phyloP scores from a whole-genome alignment of 805 yeast genomes.

The Starmerella scarabaei region DNA sequence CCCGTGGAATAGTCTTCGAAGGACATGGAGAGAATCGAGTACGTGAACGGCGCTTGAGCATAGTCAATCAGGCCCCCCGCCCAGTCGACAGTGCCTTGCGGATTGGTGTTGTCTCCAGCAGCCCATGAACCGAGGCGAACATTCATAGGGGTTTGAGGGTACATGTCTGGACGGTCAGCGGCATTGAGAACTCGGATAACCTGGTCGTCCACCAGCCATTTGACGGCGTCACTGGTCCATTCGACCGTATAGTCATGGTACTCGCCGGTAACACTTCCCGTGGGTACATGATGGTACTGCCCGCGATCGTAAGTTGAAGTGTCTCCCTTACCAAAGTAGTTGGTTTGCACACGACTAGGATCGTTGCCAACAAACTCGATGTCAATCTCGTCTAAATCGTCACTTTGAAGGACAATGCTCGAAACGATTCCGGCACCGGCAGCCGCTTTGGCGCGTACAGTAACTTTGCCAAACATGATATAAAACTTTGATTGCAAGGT shows the following conservation, averaged over 20 bases:
- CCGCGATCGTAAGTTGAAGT: conserved; percentile 73
- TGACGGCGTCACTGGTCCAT: conserved; percentile 55
- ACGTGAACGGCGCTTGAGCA: conserved; percentile 36
- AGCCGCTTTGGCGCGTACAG: conserved; percentile 58
- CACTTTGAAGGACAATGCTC: conserved; percentile 66
- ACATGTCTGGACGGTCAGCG: conserved; percentile 42
- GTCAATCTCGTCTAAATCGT: conserved; percentile 83
- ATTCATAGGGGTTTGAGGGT: conserved; percentile 82
- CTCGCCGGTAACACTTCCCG: conserved; percentile 38
- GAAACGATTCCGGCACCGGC: conserved; percentile 70
- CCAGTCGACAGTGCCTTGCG: conserved; percentile 55
- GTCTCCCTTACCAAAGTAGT: conserved; percentile 67
- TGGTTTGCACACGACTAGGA: conserved; percentile 54
- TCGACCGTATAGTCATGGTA: conserved; percentile 74
- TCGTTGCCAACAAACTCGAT: conserved; percentile 81
- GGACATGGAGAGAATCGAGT: conserved; percentile 45
- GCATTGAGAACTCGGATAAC: conserved; percentile 50
- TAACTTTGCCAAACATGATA: conserved; percentile 80
- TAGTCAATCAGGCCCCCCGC: conserved; percentile 54
- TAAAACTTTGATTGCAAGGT: conserved; percentile 35
- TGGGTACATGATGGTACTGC: conserved; percentile 42
- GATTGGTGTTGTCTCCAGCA: conserved; percentile 36
- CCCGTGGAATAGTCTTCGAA: conserved; percentile 50
- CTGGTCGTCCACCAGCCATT: conserved; percentile 63
- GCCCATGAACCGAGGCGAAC: conserved; percentile 49